These are phyloP conservation scores for Pelargonium citronellum DNA, from an alignment of 441 rosid species.

Conservation along the genomic window DNA sequence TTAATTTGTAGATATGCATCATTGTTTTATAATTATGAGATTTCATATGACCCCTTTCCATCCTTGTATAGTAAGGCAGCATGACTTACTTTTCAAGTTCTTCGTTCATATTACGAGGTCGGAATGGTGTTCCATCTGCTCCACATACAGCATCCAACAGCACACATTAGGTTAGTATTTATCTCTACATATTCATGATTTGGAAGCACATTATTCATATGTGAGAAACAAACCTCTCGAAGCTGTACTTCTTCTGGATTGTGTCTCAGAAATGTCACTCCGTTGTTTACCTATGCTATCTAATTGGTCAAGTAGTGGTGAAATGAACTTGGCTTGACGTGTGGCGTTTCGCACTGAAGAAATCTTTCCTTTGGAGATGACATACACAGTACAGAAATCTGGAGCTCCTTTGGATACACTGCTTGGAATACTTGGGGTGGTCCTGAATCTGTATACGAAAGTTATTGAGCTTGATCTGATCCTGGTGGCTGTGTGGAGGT, in stretches of 20 bases:
- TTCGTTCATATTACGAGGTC: conserved; percentile 44
- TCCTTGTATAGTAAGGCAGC: background rate
- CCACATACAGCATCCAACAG: conserved; percentile 2
- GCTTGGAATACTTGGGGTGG: conserved; percentile 45
- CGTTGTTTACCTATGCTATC: conserved; percentile 26
- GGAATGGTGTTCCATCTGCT: conserved; percentile 41
- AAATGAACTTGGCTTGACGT: conserved; percentile 55
- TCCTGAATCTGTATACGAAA: conserved; percentile 50
- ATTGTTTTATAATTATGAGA: background rate
- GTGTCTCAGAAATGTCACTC: conserved; percentile 26
- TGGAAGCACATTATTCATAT: too few species aligned
- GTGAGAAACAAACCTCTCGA: conserved; percentile 43
- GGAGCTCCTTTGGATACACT: conserved; percentile 61
- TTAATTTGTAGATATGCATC: background rate
- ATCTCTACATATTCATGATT: too few species aligned
- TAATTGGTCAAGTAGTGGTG: conserved; percentile 56
- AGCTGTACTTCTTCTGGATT: conserved; percentile 32
- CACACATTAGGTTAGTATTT: background rate
- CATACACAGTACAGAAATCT: conserved; percentile 78
- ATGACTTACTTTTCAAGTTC: conserved; percentile 49
- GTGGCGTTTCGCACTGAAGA: conserved; percentile 55
- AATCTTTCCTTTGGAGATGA: conserved; percentile 67
- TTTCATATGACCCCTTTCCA: too few species aligned
- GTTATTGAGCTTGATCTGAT: background rate
- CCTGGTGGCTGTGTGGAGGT: background rate